phyloP scores from a whole-genome alignment of 768 basidiomycete species.

The Mycena vulgaris region DNA sequence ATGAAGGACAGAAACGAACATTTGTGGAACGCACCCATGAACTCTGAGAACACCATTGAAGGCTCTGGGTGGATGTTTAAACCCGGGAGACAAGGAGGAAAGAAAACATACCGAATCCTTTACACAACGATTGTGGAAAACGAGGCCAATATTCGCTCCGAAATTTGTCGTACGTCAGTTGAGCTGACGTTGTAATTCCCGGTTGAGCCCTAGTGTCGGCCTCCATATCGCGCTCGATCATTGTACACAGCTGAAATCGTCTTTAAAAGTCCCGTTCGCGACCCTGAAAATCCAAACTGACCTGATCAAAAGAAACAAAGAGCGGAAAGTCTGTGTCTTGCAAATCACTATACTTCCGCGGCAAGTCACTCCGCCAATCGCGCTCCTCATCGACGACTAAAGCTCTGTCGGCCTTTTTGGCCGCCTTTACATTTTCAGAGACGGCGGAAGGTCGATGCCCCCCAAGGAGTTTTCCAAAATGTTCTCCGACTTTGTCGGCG shows the following conservation, averaged over 20 bases:
- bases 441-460: slow-evolving; percentile 30
- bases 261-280: not conserved
- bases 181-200: not conserved
- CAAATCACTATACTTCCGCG: slow-evolving; percentile 68
- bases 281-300: slow-evolving; percentile 48
- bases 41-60: slow-evolving; percentile 73
- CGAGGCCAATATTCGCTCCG: slow-evolving; percentile 35
- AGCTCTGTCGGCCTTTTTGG: slow-evolving; percentile 37
- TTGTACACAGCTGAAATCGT: slow-evolving; percentile 1
- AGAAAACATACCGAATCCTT: slow-evolving; percentile 62
- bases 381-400: slow-evolving; percentile 60
- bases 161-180: slow-evolving; percentile 34
- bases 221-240: slow-evolving; percentile 35
- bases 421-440: slow-evolving; percentile 19
- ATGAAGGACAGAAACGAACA: not conserved
- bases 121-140: slow-evolving; percentile 65
- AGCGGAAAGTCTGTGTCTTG: slow-evolving; percentile 76
- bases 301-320: slow-evolving; percentile 77
- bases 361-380: slow-evolving; percentile 61
- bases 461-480: slow-evolving; percentile 55
- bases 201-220: not conserved
- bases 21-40: slow-evolving; percentile 65
- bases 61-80: slow-evolving; percentile 59
- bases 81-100: not conserved
- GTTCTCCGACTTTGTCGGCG: slow-evolving; percentile 64